Conservation (phyloP, 148 eudicot genomes). For the Bassia scoparia region DNA sequence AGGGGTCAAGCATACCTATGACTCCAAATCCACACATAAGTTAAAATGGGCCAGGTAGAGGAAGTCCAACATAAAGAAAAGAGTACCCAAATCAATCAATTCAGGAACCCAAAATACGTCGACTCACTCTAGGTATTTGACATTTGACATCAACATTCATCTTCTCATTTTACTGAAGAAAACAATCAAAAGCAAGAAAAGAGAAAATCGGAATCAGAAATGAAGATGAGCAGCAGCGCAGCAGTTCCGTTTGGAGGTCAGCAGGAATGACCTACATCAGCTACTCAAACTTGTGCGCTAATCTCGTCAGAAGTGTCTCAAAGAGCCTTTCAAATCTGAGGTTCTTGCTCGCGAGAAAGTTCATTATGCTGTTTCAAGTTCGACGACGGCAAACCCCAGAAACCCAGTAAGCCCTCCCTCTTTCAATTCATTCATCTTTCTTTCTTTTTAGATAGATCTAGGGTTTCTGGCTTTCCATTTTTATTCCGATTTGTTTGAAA, state of each 20-base stretch:
- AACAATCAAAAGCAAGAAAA: neutral
- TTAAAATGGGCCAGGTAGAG: too few relatives aligned
- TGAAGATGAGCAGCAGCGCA: conserved; percentile 33
- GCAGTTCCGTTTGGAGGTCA: conserved; percentile 94
- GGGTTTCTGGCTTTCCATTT: conserved; percentile 10
- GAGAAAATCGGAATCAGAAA: conserved; percentile 1
- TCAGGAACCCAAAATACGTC: too few relatives aligned
- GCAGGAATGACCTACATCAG: conserved; percentile 96
- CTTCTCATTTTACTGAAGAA: too few relatives aligned
- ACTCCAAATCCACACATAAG: too few relatives aligned
- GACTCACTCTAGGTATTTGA: too few relatives aligned
- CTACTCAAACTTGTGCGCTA: conserved; percentile 90
- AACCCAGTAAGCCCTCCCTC: conserved; percentile 42
- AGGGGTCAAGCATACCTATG: too few relatives aligned
- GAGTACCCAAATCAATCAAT: too few relatives aligned
- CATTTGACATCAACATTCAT: too few relatives aligned
- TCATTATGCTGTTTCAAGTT: conserved; percentile 71
- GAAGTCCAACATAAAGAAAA: too few relatives aligned
- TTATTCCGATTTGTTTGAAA: neutral
- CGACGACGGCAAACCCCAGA: conserved; percentile 64
- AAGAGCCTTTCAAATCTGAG: conserved; percentile 76
- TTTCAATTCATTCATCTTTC: neutral
- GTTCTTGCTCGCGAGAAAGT: conserved; percentile 70
- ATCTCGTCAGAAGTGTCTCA: conserved; percentile 78
- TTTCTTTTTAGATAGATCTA: conserved; percentile 9